phyloP scores from a whole-genome alignment of 805 yeast genomes.

The Metschnikowia reukaufii region DNA sequence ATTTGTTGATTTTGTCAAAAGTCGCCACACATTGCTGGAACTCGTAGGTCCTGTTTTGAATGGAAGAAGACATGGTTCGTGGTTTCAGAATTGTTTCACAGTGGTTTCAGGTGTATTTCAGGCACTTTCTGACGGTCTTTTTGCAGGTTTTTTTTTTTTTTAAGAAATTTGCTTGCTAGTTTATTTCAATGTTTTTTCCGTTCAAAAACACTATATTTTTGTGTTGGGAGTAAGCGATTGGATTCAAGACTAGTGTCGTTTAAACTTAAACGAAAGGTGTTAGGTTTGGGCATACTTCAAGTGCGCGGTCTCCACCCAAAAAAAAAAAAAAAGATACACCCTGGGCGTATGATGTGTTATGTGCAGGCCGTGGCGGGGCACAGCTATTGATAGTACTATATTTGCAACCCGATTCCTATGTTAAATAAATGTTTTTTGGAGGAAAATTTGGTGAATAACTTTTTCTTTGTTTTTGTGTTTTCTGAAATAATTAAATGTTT shows the following conservation, averaged over 20 bases:
- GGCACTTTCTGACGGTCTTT: not conserved
- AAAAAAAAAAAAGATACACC: not conserved
- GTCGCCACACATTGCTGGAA: slow-evolving; percentile 88
- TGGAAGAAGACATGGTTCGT: slow-evolving; percentile 22
- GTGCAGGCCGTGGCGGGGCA: not conserved
- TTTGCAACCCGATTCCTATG: too few species aligned
- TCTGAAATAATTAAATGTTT: too few species aligned
- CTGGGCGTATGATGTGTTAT: not conserved
- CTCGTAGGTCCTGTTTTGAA: slow-evolving; percentile 87
- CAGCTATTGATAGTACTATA: too few species aligned
- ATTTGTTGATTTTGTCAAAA: slow-evolving; percentile 60
- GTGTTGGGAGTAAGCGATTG: not conserved
- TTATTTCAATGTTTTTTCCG: not conserved
- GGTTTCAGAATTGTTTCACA: slow-evolving; percentile 1
- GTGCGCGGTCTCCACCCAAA: not conserved
- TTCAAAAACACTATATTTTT: too few species aligned
- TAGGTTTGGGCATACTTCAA: not conserved
- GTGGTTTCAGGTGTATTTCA: slow-evolving; percentile 5
- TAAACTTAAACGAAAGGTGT: not conserved
- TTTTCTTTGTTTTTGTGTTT: too few species aligned
- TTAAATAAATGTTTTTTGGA: too few species aligned
- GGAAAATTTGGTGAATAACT: too few species aligned
- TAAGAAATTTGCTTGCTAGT: not conserved
- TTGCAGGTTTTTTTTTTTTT: not conserved
- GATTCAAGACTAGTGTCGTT: not conserved